These are phyloP conservation scores for Candida sojae DNA, from an alignment of 1,139 yeast genomes.

Conservation along the genomic window DNA sequence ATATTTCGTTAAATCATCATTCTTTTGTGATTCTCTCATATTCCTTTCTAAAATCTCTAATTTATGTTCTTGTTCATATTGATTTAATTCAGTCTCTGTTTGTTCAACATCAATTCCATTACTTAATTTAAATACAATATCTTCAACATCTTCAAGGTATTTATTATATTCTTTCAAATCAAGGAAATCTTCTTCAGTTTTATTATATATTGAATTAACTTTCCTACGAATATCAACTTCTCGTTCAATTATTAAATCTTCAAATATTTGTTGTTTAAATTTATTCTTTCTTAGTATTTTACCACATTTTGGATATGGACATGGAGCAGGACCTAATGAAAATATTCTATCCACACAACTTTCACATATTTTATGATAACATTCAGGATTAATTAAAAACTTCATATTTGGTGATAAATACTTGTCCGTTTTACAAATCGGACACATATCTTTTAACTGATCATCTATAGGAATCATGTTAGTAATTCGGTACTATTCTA, in stretches of 20 bases:
- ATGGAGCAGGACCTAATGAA: slow-evolving; percentile 93
- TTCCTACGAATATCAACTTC: slow-evolving; percentile 90
- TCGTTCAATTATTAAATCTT: slow-evolving; percentile 83
- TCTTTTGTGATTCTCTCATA: slow-evolving; percentile 68
- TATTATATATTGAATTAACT: slow-evolving; percentile 76
- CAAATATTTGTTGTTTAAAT: slow-evolving; percentile 90
- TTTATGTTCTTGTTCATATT: slow-evolving; percentile 77
- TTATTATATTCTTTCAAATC: slow-evolving; percentile 62
- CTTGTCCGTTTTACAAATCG: slow-evolving; percentile 94
- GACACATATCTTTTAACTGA: slow-evolving; percentile 79
- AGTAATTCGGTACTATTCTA: neutral
- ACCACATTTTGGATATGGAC: slow-evolving; percentile 93
- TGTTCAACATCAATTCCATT: slow-evolving; percentile 69
- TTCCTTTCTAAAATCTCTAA: slow-evolving; percentile 67
- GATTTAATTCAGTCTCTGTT: slow-evolving; percentile 67
- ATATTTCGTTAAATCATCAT: slow-evolving; percentile 62
- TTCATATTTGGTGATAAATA: slow-evolving; percentile 92
- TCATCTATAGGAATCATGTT: slow-evolving; percentile 25
- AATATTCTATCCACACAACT: slow-evolving; percentile 94
- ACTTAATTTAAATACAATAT: slow-evolving; percentile 72
- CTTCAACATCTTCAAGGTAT: slow-evolving; percentile 84
- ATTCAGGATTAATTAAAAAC: slow-evolving; percentile 92
- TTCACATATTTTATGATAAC: slow-evolving; percentile 97
- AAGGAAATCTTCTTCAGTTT: slow-evolving; percentile 72
- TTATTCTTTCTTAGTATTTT: slow-evolving; percentile 83